Conservation (phyloP, 2,329 filamentous ascomycete species). For the Colletotrichum tofieldiae region DNA sequence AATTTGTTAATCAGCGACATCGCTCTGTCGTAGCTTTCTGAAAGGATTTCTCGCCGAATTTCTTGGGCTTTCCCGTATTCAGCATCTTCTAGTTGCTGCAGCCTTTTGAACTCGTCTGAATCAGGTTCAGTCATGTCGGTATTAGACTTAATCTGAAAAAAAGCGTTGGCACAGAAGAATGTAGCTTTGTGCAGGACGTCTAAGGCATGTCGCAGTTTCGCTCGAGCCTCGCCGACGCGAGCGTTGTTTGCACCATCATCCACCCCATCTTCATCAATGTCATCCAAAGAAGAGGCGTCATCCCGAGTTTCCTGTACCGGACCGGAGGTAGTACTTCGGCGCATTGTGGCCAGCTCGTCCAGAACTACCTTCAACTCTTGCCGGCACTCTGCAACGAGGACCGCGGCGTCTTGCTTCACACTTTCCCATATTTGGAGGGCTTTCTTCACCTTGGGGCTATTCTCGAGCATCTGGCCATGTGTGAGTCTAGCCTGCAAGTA, state of each 20-base stretch:
- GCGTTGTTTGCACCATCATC: constrained; percentile 46
- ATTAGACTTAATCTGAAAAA: constrained; percentile 86
- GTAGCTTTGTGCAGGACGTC: constrained; percentile 86
- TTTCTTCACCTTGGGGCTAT: constrained; percentile 76
- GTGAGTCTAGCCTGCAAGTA: constrained; percentile 76
- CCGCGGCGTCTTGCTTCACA: constrained; percentile 64
- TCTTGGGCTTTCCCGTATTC: constrained; percentile 85
- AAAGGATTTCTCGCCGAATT: constrained; percentile 85
- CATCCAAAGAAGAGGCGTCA: constrained; percentile 41
- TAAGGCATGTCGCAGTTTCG: constrained; percentile 79
- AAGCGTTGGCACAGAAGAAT: constrained; percentile 89
- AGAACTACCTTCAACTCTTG: constrained; percentile 71
- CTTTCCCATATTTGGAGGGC: constrained; percentile 80
- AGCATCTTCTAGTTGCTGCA: constrained; percentile 80
- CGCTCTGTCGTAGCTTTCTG: constrained; percentile 70
- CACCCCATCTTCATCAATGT: constrained; percentile 53
- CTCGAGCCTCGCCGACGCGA: constrained; percentile 72
- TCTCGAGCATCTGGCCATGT: constrained; percentile 85
- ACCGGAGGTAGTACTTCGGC: not conserved
- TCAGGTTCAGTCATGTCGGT: constrained; percentile 74
- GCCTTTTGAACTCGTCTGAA: constrained; percentile 75
- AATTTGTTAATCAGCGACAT: constrained; percentile 76
- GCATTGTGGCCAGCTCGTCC: constrained; percentile 42
- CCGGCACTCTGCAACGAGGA: constrained; percentile 75
- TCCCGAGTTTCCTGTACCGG: not conserved